Percentiles rank a stretch among this genome's conserved stretches.
These are phyloP conservation scores for Neurospora hispaniola DNA, from an alignment of 495 filamentous ascomycete species.

Conservation along the genomic window DNA sequence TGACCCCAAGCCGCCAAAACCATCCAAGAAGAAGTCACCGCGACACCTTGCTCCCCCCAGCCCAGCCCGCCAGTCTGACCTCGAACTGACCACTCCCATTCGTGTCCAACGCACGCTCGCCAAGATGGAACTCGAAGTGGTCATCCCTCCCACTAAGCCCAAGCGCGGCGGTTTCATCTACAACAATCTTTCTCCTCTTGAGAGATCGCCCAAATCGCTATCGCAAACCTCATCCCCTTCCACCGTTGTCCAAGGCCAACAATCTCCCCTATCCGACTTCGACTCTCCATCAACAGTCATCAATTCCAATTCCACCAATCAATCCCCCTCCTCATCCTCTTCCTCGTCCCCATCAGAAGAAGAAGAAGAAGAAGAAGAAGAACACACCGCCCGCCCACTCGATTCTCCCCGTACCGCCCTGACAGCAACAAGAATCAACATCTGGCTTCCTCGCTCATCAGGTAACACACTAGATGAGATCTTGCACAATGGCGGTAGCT, in stretches of 20 bases:
- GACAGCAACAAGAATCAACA: constrained; percentile 9
- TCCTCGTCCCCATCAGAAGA: no score
- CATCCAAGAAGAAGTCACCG: background rate
- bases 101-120: background rate
- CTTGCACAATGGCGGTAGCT: constrained; percentile 1
- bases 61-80: background rate
- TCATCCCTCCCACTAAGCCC: background rate
- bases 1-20: background rate
- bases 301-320: constrained; percentile 5
- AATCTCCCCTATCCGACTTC: background rate
- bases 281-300: background rate
- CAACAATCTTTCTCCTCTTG: background rate
- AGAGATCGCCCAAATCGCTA: background rate
- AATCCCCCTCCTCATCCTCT: background rate
- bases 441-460: constrained; percentile 1
- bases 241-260: background rate
- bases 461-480: constrained; percentile 27
- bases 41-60: background rate
- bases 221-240: background rate
- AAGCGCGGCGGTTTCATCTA: background rate
- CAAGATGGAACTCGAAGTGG: background rate
- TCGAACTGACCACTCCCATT: background rate
- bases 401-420: background rate
- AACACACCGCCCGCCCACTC: constrained; percentile 28
- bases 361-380: constrained; percentile 4